These are phyloP conservation scores for Fomitopsis pulvina DNA, from an alignment of 768 basidiomycete genomes.

Conservation along the genomic window DNA sequence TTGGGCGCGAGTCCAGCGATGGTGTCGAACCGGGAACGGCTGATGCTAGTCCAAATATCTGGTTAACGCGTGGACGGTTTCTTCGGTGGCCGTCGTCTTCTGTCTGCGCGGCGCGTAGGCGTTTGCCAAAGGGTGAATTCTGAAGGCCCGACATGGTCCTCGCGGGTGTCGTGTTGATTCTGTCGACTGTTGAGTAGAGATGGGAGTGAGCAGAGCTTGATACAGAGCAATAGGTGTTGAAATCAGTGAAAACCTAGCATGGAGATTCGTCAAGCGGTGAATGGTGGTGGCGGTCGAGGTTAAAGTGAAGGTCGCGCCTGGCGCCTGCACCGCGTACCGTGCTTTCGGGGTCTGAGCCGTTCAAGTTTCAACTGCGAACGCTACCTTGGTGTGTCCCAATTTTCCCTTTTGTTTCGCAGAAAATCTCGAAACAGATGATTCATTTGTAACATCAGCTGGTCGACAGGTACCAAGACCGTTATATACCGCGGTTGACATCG, in stretches of 20 bases:
- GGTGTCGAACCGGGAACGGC: constrained; percentile 39
- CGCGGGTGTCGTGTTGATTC: constrained; percentile 4
- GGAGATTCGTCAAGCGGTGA: not conserved
- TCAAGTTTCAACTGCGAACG: not conserved
- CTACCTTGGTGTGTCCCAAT: no score
- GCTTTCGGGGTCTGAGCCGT: not conserved
- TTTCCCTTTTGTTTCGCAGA: no score
- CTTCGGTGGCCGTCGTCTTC: constrained; percentile 51
- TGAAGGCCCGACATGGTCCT: constrained; percentile 64
- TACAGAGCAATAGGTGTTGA: constrained; percentile 10
- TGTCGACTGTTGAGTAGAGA: constrained; percentile 8
- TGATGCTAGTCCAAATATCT: constrained; percentile 42
- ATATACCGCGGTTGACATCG: no score
- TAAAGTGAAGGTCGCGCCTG: not conserved
- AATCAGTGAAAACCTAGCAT: constrained; percentile 19
- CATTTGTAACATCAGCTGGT: no score
- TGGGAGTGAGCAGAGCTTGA: constrained; percentile 15
- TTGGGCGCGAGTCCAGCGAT: constrained; percentile 47
- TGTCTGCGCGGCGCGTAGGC: constrained; percentile 62
- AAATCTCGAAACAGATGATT: no score
- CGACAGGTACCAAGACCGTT: no score
- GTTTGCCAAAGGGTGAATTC: constrained; percentile 81
- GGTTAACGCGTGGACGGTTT: constrained; percentile 44
- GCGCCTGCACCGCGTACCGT: not conserved
- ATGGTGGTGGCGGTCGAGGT: not conserved